Percentiles rank a stretch among this genome's conserved stretches.
Evolutionary conservation across 495 filamentous ascomycete species (phyloP).

Genomic region (Daldinia vernicosa): DNA sequence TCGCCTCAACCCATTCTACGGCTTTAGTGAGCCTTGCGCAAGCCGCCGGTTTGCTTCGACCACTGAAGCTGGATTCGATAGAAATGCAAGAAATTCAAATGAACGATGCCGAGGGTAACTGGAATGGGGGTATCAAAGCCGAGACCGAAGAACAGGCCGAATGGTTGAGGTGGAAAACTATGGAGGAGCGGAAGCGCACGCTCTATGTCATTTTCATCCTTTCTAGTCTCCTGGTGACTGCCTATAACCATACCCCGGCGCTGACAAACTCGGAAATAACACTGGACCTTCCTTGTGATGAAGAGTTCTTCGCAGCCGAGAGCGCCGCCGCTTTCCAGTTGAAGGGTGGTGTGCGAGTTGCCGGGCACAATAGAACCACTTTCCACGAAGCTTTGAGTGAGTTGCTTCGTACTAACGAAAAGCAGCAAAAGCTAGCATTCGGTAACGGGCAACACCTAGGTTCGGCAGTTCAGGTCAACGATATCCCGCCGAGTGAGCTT

Average conservation of each 20-base stretch:
- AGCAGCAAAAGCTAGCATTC: constrained; percentile 64
- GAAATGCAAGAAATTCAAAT: constrained; percentile 52
- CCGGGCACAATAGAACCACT: constrained; percentile 71
- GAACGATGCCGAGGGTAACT: constrained; percentile 59
- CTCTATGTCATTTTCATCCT: constrained; percentile 90
- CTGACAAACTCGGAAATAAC: constrained; percentile 94
- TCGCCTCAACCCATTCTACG: constrained; percentile 89
- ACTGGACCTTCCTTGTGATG: constrained; percentile 91
- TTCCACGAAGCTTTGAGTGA: constrained; percentile 81
- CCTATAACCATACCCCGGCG: constrained; percentile 90
- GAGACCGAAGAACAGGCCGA: constrained; percentile 77
- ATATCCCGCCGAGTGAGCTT: constrained; percentile 69
- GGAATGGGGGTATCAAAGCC: constrained; percentile 54
- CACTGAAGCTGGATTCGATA: constrained; percentile 55
- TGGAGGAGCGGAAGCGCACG: constrained; percentile 93
- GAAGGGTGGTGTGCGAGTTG: constrained; percentile 72
- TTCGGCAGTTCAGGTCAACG: constrained; percentile 52
- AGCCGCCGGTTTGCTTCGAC: constrained; percentile 77
- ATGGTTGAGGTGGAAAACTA: constrained; percentile 88
- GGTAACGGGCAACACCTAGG: constrained; percentile 58
- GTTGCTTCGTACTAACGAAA: constrained; percentile 81
- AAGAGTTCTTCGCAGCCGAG: constrained; percentile 89
- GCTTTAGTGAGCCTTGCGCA: constrained; percentile 91
- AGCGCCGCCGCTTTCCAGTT: constrained; percentile 79
- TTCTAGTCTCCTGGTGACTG: constrained; percentile 88